Evolutionary conservation across 257 asterid genomes (phyloP).

Genomic region (Buddleja alternifolia): DNA sequence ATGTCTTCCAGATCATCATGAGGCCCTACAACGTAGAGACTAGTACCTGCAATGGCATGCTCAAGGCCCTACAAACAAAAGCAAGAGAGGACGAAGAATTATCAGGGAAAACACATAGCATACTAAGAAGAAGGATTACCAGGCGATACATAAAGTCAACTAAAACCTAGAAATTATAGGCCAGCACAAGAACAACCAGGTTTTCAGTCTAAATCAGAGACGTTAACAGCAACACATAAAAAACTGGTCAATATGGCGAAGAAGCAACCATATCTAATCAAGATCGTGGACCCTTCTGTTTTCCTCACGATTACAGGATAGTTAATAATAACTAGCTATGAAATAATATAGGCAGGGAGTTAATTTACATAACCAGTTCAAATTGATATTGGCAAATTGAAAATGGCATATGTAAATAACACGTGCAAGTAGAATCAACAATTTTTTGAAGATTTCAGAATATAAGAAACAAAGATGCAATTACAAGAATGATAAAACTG

Average conservation of each 20-base stretch:
- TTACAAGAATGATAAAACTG: background rate
- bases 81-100: constrained; percentile 12
- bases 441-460: background rate
- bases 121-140: too few species aligned
- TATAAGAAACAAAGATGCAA: background rate
- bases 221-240: background rate
- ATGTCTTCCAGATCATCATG: constrained; percentile 78
- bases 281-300: background rate
- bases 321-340: background rate
- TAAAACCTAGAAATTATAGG: background rate
- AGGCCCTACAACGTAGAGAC: constrained; percentile 88
- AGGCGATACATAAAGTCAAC: constrained; percentile 22
- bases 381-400: background rate
- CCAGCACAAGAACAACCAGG: background rate
- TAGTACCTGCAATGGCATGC: constrained; percentile 97
- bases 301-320: background rate
- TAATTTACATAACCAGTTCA: background rate
- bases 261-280: constrained; percentile 2
- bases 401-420: background rate
- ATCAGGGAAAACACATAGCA: too few species aligned
- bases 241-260: background rate
- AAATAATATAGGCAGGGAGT: background rate
- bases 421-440: background rate
- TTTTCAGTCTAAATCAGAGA: background rate
- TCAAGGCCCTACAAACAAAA: constrained; percentile 79